Evolutionary conservation across 441 rosid species (phyloP).

Genomic region (Gossypium gossypioides): DNA sequence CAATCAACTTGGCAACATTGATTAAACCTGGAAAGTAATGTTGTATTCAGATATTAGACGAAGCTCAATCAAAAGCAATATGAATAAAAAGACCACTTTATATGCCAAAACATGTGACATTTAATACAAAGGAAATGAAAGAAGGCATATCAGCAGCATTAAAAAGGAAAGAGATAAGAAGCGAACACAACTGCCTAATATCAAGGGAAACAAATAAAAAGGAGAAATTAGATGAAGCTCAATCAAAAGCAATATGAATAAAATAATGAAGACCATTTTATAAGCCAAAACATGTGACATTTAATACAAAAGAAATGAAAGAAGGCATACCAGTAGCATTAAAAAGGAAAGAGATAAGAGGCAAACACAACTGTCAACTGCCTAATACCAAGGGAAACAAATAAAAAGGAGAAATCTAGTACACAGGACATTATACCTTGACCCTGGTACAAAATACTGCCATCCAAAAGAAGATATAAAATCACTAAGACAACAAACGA

Average conservation of each 20-base stretch:
- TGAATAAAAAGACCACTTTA: background rate
- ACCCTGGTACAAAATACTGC: background rate
- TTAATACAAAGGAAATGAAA: background rate
- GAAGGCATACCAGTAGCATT: background rate
- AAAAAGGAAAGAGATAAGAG: background rate
- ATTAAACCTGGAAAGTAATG: constrained; percentile 49
- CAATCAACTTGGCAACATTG: constrained; percentile 75
- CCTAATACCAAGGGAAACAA: background rate
- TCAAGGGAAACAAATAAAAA: background rate
- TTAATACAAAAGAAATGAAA: background rate
- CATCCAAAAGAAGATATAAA: background rate
- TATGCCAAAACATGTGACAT: background rate
- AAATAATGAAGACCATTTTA: background rate
- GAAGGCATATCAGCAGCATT: background rate
- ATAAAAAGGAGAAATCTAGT: background rate
- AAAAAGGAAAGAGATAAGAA: background rate
- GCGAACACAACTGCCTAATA: background rate
- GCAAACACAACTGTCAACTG: background rate
- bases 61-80: constrained; percentile 4
- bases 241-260: constrained; percentile 5
- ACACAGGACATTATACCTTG: background rate
- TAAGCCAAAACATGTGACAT: background rate
- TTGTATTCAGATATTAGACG: constrained; percentile 1
- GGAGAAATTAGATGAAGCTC: background rate
- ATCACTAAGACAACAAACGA: background rate